Evolutionary conservation across 2,329 filamentous ascomycete genomes (phyloP), one percentile per base, ranked within the genome.

Genomic region (Penicillium sumatraense): DNA sequence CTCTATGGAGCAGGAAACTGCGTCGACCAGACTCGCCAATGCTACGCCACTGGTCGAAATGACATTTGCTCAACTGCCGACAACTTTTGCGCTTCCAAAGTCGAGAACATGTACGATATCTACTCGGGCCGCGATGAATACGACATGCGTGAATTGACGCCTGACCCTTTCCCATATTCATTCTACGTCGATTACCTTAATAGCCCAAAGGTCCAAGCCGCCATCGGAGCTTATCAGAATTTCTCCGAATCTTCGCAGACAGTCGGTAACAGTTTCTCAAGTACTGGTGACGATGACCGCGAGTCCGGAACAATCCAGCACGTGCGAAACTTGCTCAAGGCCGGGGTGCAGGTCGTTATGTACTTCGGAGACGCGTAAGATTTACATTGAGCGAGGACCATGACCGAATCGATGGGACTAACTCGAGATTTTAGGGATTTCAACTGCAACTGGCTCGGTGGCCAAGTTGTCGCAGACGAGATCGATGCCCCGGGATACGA

Each of bases 1-100:
- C 66, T 87, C 27, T 87, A 86, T 65, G 85, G 84, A 1, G 64
- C 75, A 2, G 85, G 85, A 27, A 86, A 87, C 68, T 88, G 86
- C 68, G 68, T 83, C 23, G 84, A 87, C 63, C 77, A 78, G 52
- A 79, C 82, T n/a, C 72, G 78, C 11, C 74, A 82, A 57, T 88
- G 85, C 76, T 79, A 81, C 57, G 74, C 75, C 1, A 78, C 75
- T 4, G 82, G 82, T 0, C 70, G 76, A 45, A 76, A 86, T 61
- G 69, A 74, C 5, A 69, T 84, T 44, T 88, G 85, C 72, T 64
- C 68, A 1, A 67, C 72, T 2, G 84, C 86, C 2, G 83, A 86
- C 67, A 72, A 70, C 53, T 86, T 84, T 69, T 88, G 85, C 71
- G 73, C 71, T 31, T 56, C 72, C 49, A 73, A 84, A 24, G 82